phyloP scores from a whole-genome alignment of 2,329 filamentous ascomycete species.

The Metarhizium sp. region DNA sequence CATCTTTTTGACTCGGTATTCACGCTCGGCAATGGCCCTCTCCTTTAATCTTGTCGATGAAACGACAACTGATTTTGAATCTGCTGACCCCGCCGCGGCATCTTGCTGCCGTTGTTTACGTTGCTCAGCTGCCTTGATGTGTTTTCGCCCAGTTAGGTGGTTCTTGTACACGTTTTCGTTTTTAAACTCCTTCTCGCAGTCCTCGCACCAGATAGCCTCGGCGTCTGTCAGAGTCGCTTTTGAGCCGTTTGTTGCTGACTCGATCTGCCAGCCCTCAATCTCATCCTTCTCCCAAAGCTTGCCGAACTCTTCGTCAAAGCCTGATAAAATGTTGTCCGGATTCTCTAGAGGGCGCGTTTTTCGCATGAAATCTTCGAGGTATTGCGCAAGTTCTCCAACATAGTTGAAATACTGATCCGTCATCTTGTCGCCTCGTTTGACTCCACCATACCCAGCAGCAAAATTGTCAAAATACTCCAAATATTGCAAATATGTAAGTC shows the following conservation, averaged over 20 bases:
- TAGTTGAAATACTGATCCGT: conserved; percentile 92
- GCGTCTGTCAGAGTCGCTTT: conserved; percentile 23
- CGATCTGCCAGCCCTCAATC: conserved; percentile 67
- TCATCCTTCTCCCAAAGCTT: conserved; percentile 72
- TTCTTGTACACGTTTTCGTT: conserved; percentile 91
- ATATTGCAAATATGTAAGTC: conserved; percentile 85
- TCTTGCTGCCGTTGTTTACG: conserved; percentile 41
- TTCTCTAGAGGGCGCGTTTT: conserved; percentile 81
- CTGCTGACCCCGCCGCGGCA: conserved; percentile 18
- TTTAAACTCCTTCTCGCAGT: conserved; percentile 90
- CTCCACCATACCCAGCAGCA: conserved; percentile 57
- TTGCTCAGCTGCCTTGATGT: conserved; percentile 65
- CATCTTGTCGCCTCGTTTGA: conserved; percentile 76
- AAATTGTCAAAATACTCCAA: conserved; percentile 88
- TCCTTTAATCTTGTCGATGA: conserved; percentile 64
- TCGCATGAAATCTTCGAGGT: conserved; percentile 82
- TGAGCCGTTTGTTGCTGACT: conserved; percentile 30
- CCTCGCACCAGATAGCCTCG: conserved; percentile 77
- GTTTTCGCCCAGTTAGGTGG: conserved; percentile 80
- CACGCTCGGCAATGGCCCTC: conserved; percentile 79
- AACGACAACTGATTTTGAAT: conserved; percentile 14
- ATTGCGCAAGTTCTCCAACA: conserved; percentile 66
- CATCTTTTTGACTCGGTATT: conserved; percentile 73
- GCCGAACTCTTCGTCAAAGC: conserved; percentile 78
- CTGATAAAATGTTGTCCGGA: conserved; percentile 63